Evolutionary conservation across 176 grass and related monocot genomes (phyloP), one percentile per base, ranked within the genome.

Genomic region (Carex cristatella): DNA sequence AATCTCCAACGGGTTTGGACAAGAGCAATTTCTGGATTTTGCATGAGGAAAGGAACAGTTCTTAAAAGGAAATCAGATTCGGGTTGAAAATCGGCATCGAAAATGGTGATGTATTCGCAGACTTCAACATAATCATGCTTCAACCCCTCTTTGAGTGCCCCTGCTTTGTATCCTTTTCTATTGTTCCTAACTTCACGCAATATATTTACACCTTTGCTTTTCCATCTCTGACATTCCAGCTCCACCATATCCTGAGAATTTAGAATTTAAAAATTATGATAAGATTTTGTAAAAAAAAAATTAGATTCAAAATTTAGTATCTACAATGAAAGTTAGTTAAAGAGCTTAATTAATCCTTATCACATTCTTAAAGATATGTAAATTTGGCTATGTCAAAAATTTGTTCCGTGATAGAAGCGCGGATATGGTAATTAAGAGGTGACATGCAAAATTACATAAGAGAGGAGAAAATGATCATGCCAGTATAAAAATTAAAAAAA

Each of bases 1-100:
- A 99, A 99, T 37, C 88, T 94, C 96, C 96, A 99, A 9, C 96
- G 96, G 54, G 93, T 31, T 88, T 95, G 96, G 0, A 99, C 96
- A 1, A 99, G 91, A 61, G 93, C 96, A 10, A 99, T 88, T 51
- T 88, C 86, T 0, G 91, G 81, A 70, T 99, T 99, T 76, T 95
- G 91, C 38, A 95, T 76, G 0, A 99, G 96, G 90, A 99, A 99
- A 1, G 96, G 96, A 40, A 95, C 19, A 0, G 96, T 94, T 81
- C 96, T 83, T 0, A 86, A 5, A 32, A 99, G 93, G 7, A 99
- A 99, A 67, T 99, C 81, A 0, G 93, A 85, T 56, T 88, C 88
- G 0, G 96, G 96, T 51, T 95, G 96, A 69, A 99, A 99, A 19
- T 99, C 96, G 0, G 96, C 96, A 14, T 99, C 96, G 3, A 99